These are phyloP conservation scores for Phalaenopsis equestris DNA, from an alignment of 106 monocot genomes.

Conservation along the genomic window DNA sequence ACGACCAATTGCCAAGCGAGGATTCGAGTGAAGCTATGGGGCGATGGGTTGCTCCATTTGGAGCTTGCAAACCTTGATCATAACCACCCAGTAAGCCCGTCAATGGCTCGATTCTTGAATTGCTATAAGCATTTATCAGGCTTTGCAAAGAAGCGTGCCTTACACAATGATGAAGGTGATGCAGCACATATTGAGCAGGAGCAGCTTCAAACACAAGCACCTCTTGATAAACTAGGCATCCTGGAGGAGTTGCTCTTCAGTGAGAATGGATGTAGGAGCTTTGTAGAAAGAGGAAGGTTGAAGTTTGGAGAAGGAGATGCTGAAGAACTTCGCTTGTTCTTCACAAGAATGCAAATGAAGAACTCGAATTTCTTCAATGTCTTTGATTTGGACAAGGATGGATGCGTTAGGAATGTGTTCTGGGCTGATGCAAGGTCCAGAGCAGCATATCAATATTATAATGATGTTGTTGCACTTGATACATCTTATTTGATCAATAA, in stretches of 20 bases:
- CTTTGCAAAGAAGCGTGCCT: conserved; percentile 21
- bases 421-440: conserved; percentile 50
- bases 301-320: conserved; percentile 34
- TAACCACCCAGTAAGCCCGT: conserved; percentile 54
- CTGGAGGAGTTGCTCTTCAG: conserved; percentile 39
- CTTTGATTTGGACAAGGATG: conserved; percentile 37
- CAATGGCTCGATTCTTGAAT: conserved; percentile 45
- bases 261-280: conserved; percentile 28
- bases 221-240: conserved; percentile 20
- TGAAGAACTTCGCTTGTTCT: conserved; percentile 32
- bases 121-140: conserved; percentile 39
- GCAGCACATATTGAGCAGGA: not conserved
- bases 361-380: conserved; percentile 40
- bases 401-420: conserved; percentile 26
- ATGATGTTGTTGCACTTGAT: conserved; percentile 33
- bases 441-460: conserved; percentile 38
- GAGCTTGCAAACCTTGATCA: conserved; percentile 56
- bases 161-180: conserved; percentile 6
- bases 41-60: conserved; percentile 50
- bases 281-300: conserved; percentile 31
- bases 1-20: conserved; percentile 53
- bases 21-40: conserved; percentile 59
- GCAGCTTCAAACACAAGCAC: conserved; percentile 16
- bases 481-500: conserved; percentile 19
- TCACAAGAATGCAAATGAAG: conserved; percentile 53